Conservation (phyloP, 495 filamentous ascomycete genomes). For the Eremomyces bilateralis region DNA sequence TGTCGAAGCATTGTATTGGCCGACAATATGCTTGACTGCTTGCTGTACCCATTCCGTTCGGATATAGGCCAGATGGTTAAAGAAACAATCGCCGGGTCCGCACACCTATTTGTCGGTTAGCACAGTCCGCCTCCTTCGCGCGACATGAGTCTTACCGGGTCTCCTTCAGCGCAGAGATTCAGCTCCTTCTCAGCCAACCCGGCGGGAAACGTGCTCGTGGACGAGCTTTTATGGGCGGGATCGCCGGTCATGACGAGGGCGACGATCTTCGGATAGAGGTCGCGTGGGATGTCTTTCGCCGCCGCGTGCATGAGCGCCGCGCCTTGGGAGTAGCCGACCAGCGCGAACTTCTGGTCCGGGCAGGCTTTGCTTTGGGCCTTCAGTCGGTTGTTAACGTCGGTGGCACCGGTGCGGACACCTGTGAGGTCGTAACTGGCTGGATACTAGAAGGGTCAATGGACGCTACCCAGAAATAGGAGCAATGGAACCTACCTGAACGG, state of each 20-base stretch:
- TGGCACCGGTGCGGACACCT: neutral
- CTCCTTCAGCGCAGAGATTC: no score
- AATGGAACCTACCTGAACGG: no score
- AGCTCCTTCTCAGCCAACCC: neutral
- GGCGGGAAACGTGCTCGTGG: neutral
- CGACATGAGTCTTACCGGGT: no score
- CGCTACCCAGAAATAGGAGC: no score
- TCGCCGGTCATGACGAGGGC: neutral
- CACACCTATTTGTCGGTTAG: no score
- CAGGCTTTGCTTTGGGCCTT: neutral
- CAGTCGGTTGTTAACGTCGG: neutral
- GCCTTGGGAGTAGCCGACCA: neutral
- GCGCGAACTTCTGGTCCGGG: neutral
- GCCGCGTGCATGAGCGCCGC: neutral
- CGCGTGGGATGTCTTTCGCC: neutral
- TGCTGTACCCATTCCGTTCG: no score
- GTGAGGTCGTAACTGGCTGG: neutral
- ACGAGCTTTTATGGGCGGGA: neutral
- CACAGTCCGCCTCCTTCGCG: no score
- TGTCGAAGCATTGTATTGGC: no score
- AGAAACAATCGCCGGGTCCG: no score
- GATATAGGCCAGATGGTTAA: no score
- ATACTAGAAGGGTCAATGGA: no score
- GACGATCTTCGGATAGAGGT: neutral
- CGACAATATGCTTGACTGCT: no score